A percentile compares a stretch with the other conserved stretches of the same genome.
Evolutionary conservation across 1,139 yeast species (phyloP).

Genomic region (Blastobotrys arbuscula): DNA sequence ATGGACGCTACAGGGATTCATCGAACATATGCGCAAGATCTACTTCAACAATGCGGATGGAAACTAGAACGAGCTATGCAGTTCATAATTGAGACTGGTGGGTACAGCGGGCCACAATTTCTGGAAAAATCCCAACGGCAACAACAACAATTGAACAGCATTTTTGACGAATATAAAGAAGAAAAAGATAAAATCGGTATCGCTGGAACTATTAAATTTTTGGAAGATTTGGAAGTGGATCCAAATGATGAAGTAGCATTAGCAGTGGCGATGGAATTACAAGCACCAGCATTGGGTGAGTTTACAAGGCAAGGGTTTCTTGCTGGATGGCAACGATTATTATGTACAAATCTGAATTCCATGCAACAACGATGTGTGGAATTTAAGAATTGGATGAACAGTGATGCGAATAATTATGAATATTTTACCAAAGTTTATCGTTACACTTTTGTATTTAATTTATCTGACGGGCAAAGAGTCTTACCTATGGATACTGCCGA

Average conservation of each 20-base stretch:
- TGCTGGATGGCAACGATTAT: conserved; percentile 44
- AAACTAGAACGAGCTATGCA: conserved; percentile 22
- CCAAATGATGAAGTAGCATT: conserved; percentile 72
- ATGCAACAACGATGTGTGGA: conserved; percentile 47
- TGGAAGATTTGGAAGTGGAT: conserved; percentile 59
- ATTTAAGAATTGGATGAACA: conserved; percentile 35
- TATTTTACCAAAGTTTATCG: conserved; percentile 57
- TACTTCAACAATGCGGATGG: conserved; percentile 20
- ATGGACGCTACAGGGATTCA: conserved; percentile 15
- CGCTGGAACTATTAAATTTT: conserved; percentile 68
- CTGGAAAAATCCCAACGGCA: conserved; percentile 8
- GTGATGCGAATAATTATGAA: conserved; percentile 29
- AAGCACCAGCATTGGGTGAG: conserved; percentile 60
- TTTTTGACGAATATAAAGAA: conserved; percentile 23
- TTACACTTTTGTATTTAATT: conserved; percentile 62
- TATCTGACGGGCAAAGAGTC: conserved; percentile 56
- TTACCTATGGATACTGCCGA: conserved; percentile 58
- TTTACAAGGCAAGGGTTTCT: conserved; percentile 49
- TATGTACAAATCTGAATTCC: conserved; percentile 34
- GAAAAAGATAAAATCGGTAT: conserved; percentile 44
- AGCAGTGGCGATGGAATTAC: conserved; percentile 62
- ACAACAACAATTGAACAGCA: conserved; percentile 13
- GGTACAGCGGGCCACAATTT: conserved; percentile 11
- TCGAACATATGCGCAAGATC: conserved; percentile 14
- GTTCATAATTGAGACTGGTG: conserved; percentile 14